Conservation (phyloP, 306 rosid species). For the Sicyos baderoa region DNA sequence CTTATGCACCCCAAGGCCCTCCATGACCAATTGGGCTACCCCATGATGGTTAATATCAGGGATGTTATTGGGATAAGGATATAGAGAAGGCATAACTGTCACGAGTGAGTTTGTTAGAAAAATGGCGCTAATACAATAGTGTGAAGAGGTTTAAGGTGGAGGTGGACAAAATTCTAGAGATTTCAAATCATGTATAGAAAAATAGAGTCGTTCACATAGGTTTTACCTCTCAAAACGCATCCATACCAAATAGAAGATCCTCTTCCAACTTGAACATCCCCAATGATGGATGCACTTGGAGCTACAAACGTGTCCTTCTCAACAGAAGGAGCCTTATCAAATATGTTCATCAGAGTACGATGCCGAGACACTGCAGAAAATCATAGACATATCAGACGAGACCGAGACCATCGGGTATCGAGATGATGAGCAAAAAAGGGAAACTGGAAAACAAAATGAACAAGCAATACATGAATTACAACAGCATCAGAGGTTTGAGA, state of each 20-base stretch:
- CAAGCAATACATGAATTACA: not conserved
- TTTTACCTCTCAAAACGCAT: conserved; percentile 84
- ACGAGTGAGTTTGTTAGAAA: not conserved
- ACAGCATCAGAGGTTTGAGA: too few species aligned
- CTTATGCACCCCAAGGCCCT: too few species aligned
- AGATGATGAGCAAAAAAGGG: not conserved
- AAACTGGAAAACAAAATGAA: not conserved
- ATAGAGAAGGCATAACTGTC: not conserved
- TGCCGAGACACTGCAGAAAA: conserved; percentile 65
- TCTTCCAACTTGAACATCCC: conserved; percentile 72
- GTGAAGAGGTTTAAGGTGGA: not conserved
- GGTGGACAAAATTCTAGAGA: not conserved
- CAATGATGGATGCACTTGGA: conserved; percentile 77
- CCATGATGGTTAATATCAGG: not conserved
- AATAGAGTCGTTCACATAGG: not conserved
- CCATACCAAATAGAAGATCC: conserved; percentile 94
- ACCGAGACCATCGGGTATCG: not conserved
- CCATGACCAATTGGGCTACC: too few species aligned
- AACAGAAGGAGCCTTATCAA: conserved; percentile 61
- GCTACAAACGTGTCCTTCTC: conserved; percentile 85
- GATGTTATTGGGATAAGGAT: not conserved
- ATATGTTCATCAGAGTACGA: conserved; percentile 83
- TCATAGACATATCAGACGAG: not conserved
- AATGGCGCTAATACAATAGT: not conserved
- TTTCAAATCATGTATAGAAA: not conserved